A percentile compares a stretch with the other conserved stretches of the same genome.
Conservation (phyloP, 2,329 filamentous ascomycete species). For the Talaromyces sp. region DNA sequence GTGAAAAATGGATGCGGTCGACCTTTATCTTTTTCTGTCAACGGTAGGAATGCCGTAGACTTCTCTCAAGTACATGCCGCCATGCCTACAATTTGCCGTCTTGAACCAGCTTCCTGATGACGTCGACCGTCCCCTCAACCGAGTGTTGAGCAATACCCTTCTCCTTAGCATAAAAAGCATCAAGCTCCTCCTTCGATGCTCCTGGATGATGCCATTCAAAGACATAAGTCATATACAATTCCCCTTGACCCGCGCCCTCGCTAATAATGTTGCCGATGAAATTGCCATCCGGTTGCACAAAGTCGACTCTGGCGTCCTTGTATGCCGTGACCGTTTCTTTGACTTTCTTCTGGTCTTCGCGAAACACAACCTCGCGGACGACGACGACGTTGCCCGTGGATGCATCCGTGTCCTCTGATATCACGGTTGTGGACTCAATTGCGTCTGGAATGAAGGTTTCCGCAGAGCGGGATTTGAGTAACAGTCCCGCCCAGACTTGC, state of each 20-base stretch:
- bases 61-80: no score
- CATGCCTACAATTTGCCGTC: conserved; percentile 9
- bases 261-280: conserved; percentile 28
- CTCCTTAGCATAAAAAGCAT: background rate
- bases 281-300: conserved; percentile 28
- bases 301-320: conserved; percentile 27
- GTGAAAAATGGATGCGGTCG: no score
- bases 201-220: conserved; percentile 40
- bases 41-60: background rate
- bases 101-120: conserved; percentile 4
- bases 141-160: background rate
- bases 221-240: conserved; percentile 41
- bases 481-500: conserved; percentile 38
- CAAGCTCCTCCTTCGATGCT: conserved; percentile 13
- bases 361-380: conserved; percentile 30
- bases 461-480: conserved; percentile 29
- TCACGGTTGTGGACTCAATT: conserved; percentile 28
- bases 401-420: conserved; percentile 25
- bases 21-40: no score
- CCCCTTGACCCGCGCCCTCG: conserved; percentile 30
- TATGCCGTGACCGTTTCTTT: conserved; percentile 28
- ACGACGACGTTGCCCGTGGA: conserved; percentile 25
- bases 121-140: conserved; percentile 4
- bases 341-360: conserved; percentile 24
- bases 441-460: conserved; percentile 31